phyloP scores from a whole-genome alignment of 2,329 filamentous ascomycete genomes.

The Orbilia quercus region DNA sequence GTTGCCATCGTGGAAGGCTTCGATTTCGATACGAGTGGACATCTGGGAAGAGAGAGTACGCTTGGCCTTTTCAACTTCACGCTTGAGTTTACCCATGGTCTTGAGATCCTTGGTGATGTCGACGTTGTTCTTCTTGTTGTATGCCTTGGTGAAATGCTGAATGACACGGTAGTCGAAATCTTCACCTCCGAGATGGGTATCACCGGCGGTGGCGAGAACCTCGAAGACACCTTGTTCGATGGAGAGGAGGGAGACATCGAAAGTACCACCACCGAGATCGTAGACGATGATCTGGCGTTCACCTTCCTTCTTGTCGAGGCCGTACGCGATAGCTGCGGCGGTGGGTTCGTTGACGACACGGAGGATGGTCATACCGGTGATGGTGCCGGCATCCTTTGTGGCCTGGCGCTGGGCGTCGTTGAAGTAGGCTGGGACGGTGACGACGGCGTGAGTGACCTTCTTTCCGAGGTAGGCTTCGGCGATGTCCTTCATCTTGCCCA shows the following conservation, averaged over 20 bases:
- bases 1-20: constrained; percentile 94
- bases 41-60: constrained; percentile 94
- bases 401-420: constrained; percentile 98
- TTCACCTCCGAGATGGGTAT: constrained; percentile 97
- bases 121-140: constrained; percentile 97
- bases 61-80: constrained; percentile 99
- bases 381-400: constrained; percentile 92
- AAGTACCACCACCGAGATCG: constrained; percentile 93
- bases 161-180: constrained; percentile 99
- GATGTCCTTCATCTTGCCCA: constrained; percentile 86
- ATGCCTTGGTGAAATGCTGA: constrained; percentile 93
- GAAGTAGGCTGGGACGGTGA: constrained; percentile 97
- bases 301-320: constrained; percentile 84
- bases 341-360: constrained; percentile 98
- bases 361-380: constrained; percentile 92
- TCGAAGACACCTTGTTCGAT: constrained; percentile 94
- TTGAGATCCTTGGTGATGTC: constrained; percentile 94
- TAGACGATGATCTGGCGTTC: constrained; percentile 93
- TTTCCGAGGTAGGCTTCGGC: constrained; percentile 82
- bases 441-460: constrained; percentile 86
- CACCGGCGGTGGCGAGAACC: constrained; percentile 93
- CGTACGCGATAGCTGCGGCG: constrained; percentile 93
- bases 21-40: constrained; percentile 94
- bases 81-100: constrained; percentile 99
- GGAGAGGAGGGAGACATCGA: constrained; percentile 91